Percentiles rank a stretch among this genome's conserved stretches.
phyloP scores from a whole-genome alignment of 2,329 filamentous ascomycete species.

The Talaromyces islandicus region DNA sequence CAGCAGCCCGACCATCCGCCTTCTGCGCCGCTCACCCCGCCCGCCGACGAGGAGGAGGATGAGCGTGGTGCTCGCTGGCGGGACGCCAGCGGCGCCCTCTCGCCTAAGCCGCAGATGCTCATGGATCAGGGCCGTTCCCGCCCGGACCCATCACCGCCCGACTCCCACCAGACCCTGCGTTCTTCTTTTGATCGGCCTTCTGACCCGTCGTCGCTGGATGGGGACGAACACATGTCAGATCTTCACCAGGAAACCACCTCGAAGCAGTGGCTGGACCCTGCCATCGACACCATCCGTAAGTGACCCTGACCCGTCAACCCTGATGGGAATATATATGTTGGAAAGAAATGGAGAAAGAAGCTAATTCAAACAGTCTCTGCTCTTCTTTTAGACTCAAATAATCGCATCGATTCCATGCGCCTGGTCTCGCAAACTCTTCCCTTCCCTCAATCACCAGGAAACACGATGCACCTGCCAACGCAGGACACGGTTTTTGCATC shows the following conservation, averaged over 20 bases:
- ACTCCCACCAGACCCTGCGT: slow-evolving; percentile 22
- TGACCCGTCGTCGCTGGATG: slow-evolving; percentile 23
- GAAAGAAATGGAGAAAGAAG: background rate
- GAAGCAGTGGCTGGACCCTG: slow-evolving; percentile 32
- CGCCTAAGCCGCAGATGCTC: slow-evolving; percentile 20
- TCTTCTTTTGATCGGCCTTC: slow-evolving; percentile 24
- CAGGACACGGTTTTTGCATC: slow-evolving; percentile 44
- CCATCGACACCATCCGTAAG: slow-evolving; percentile 32
- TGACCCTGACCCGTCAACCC: background rate
- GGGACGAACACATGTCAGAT: slow-evolving; percentile 20
- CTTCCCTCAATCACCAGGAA: slow-evolving; percentile 40
- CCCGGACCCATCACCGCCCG: slow-evolving; percentile 20
- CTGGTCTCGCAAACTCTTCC: slow-evolving; percentile 57
- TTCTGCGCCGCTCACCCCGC: slow-evolving; percentile 35
- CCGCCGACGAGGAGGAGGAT: slow-evolving; percentile 32
- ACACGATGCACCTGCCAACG: slow-evolving; percentile 22
- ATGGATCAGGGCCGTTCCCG: slow-evolving; percentile 25
- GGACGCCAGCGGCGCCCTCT: slow-evolving; percentile 18
- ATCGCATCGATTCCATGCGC: slow-evolving; percentile 42
- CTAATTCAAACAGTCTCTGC: slow-evolving; percentile 26
- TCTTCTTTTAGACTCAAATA: slow-evolving; percentile 26
- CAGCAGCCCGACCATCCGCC: slow-evolving; percentile 24
- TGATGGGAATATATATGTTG: too few species aligned
- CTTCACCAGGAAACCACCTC: slow-evolving; percentile 18
- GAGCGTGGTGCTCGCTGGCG: slow-evolving; percentile 33